A percentile compares a stretch with the other conserved stretches of the same genome.
phyloP scores from a whole-genome alignment of 176 grass and related monocot species.

The Triticum timopheevii region DNA sequence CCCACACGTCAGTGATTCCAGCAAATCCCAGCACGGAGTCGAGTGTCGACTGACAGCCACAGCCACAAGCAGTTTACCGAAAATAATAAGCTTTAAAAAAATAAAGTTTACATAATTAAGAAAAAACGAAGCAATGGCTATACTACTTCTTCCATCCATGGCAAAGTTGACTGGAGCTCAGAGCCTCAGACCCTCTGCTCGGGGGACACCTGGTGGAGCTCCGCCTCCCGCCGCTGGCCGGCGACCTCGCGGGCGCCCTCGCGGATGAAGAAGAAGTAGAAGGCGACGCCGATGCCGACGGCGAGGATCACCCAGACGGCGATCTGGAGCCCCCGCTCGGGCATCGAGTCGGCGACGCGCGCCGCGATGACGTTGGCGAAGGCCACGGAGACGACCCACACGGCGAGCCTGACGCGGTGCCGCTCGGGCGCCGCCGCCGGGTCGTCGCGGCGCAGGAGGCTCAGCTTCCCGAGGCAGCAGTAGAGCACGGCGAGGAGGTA shows the following conservation, averaged over 20 bases:
- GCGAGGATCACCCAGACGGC: background rate
- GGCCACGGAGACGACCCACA: background rate
- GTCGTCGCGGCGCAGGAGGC: background rate
- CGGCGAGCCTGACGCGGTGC: background rate
- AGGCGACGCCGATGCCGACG: background rate
- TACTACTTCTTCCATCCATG: background rate
- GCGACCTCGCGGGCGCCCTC: background rate
- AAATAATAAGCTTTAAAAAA: background rate
- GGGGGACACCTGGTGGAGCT: background rate
- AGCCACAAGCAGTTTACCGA: background rate
- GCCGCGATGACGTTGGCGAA: background rate
- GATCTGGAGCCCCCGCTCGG: background rate
- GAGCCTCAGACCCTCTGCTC: background rate
- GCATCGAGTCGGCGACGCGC: background rate
- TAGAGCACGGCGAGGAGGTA: conserved; percentile 19
- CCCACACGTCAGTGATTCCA: no score
- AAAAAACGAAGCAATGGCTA: background rate
- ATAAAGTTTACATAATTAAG: background rate
- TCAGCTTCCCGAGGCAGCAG: conserved; percentile 21
- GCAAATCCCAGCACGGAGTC: no score
- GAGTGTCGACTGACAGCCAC: background rate
- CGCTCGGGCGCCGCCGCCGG: background rate
- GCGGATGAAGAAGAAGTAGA: background rate
- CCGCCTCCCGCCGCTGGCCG: background rate
- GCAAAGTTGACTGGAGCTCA: background rate